Evolutionary conservation across 2,329 filamentous ascomycete species (phyloP), one percentile per base, ranked within the genome.

Genomic region (Alternaria rosae): DNA sequence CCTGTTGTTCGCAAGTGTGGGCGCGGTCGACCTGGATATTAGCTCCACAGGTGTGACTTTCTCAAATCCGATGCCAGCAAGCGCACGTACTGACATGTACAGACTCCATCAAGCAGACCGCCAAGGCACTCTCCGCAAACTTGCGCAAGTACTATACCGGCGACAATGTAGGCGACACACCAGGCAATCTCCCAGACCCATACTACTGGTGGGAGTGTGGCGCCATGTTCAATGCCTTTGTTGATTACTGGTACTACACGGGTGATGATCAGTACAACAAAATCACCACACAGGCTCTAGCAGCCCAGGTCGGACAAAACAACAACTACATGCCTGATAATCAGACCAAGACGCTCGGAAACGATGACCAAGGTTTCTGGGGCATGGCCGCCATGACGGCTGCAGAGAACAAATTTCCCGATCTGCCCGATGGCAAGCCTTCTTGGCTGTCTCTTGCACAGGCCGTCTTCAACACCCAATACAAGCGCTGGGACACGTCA

Each of bases 261-360:
- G 79, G 79, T 50, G 79, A 81, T 62, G 67, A 74, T 45, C 68
- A 73, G 54, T 81, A 79, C 66, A 81, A 81, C 58, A 65, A 63
- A 30, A 80, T 80, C 47, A 79, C 76, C 2, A 62, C 62, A 5
- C 78, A 80, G 65, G 93, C 87, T 12, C 84, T 97, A 69, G 84
- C 93, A 48, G 89, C 87, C 75, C 93, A 97, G 78, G 88, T 90
- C 55, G 92, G 92, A 56, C 85, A 87, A 3, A 85, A 91, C 72
- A 82, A 88, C 59, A 89, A 94, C 74, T 95, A 91, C 76, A 94
- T 94, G 88, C 91, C 92, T 6, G 83, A 85, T 1, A 91, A 91
- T 71, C 89, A 91, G 78, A 91, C 88, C 8, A 79, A 76, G 59
- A 77, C 77, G 13, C 70, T 79, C 30, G 86, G 85, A 62, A 87